Conservation (phyloP, 441 rosid genomes). For the Viola pubescens region DNA sequence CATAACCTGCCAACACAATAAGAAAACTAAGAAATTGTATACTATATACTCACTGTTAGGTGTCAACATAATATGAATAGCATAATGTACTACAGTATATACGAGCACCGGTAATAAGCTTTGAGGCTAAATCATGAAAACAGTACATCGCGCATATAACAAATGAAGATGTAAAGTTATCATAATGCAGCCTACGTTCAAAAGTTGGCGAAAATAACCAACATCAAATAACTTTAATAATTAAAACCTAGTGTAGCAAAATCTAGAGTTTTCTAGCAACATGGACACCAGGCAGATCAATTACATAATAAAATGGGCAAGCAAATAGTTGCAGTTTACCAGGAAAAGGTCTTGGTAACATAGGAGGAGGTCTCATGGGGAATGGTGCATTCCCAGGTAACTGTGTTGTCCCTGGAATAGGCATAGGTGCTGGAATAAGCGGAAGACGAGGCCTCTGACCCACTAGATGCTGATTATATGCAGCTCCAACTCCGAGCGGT, state of each 20-base stretch:
- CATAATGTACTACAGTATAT: too few species aligned
- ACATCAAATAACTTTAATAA: too few species aligned
- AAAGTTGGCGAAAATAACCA: too few species aligned
- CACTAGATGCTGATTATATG: slow-evolving; percentile 74
- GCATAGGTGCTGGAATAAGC: slow-evolving; percentile 54
- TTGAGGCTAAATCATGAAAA: too few species aligned
- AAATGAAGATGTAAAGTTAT: too few species aligned
- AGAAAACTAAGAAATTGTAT: background rate
- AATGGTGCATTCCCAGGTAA: slow-evolving; percentile 28
- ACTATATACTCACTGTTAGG: background rate
- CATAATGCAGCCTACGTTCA: too few species aligned
- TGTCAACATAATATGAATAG: too few species aligned
- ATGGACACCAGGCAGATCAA: background rate
- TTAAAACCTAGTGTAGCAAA: too few species aligned
- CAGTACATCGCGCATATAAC: too few species aligned
- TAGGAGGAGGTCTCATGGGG: slow-evolving; percentile 82
- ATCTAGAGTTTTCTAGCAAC: background rate
- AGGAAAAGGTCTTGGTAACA: slow-evolving; percentile 62
- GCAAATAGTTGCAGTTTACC: slow-evolving; percentile 38
- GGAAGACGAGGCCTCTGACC: slow-evolving; percentile 68
- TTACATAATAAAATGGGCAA: background rate
- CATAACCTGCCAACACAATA: slow-evolving; percentile 41
- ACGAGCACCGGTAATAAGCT: too few species aligned
- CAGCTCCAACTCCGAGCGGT: slow-evolving; percentile 64
- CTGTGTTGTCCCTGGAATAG: slow-evolving; percentile 25